Evolutionary conservation across 139 green algal genomes (phyloP).

Genomic region (Spirogloea muscicola): DNA sequence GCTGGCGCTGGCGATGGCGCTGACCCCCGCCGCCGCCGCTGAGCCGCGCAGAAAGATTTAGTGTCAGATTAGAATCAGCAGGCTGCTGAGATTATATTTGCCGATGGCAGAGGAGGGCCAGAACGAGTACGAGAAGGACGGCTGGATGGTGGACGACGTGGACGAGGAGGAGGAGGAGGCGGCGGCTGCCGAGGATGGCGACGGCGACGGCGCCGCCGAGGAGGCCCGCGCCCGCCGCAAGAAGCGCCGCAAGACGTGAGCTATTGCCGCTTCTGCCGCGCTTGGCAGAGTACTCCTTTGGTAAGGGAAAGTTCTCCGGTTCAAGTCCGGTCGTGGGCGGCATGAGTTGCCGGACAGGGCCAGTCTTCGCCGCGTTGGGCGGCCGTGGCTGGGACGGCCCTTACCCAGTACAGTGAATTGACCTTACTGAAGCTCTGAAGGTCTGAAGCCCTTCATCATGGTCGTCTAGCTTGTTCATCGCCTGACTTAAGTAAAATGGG

Average conservation of each 20-base stretch:
- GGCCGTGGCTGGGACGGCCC: not conserved
- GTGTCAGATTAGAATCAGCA: too few relatives aligned
- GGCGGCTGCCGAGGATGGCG: not conserved
- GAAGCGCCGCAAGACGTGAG: conserved; percentile 11
- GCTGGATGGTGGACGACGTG: conserved; percentile 48
- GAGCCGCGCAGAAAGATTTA: too few relatives aligned
- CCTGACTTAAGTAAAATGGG: not conserved
- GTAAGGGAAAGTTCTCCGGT: too few relatives aligned
- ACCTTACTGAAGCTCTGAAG: too few relatives aligned
- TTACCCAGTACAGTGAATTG: too few relatives aligned
- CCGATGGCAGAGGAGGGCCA: conserved; percentile 9
- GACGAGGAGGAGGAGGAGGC: conserved; percentile 30
- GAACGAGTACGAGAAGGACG: conserved; percentile 43
- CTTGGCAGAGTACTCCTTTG: too few relatives aligned
- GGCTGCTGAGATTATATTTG: conserved; percentile 12
- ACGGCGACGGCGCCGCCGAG: too few relatives aligned
- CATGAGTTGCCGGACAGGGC: not conserved
- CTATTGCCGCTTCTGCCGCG: too few relatives aligned
- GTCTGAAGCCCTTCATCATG: conserved; percentile 4
- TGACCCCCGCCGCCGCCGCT: too few relatives aligned
- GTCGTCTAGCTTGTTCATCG: conserved; percentile 6
- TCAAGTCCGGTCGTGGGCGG: too few relatives aligned
- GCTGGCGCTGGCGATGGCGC: too few relatives aligned
- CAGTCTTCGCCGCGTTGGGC: not conserved
- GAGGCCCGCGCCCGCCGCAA: conserved; percentile 41